Conservation (phyloP, 2,329 filamentous ascomycete genomes). For the Neonectria neomacrospora region DNA sequence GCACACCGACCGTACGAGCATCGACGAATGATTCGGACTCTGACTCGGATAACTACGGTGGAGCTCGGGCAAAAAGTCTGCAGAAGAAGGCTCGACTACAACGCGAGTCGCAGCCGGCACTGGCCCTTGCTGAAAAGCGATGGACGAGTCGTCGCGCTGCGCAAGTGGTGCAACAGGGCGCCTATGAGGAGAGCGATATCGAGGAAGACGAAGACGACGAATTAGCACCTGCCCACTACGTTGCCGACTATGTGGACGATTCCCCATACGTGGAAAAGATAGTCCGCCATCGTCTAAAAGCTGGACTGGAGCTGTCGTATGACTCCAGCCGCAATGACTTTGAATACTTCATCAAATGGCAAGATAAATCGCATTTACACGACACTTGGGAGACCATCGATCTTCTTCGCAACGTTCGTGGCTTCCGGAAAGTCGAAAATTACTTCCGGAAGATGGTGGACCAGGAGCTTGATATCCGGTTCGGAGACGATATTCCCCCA, state of each 20-base stretch:
- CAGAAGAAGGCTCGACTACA: conserved; percentile 84
- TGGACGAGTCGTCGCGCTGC: conserved; percentile 90
- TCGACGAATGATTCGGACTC: conserved; percentile 72
- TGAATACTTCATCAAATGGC: conserved; percentile 96
- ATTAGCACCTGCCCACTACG: conserved; percentile 72
- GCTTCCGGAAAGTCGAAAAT: conserved; percentile 91
- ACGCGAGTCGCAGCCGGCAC: conserved; percentile 72
- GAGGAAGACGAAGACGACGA: conserved; percentile 73
- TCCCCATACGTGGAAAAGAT: conserved; percentile 91
- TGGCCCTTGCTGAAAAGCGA: conserved; percentile 81
- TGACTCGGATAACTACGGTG: conserved; percentile 82
- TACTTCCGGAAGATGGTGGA: conserved; percentile 88
- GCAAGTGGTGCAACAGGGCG: conserved; percentile 73
- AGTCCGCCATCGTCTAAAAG: conserved; percentile 84
- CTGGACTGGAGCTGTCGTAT: conserved; percentile 68
- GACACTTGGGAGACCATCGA: conserved; percentile 92
- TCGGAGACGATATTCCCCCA: conserved; percentile 79
- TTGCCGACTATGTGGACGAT: conserved; percentile 76
- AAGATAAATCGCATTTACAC: conserved; percentile 93
- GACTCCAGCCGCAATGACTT: conserved; percentile 79
- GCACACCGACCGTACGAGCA: conserved; percentile 65
- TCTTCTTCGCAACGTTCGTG: conserved; percentile 79
- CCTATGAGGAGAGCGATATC: conserved; percentile 74
- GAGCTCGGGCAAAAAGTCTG: conserved; percentile 73
- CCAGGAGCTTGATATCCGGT: conserved; percentile 80